These are phyloP conservation scores for Dryas integrifolia DNA, from an alignment of 331 rosid genomes.

Conservation along the genomic window DNA sequence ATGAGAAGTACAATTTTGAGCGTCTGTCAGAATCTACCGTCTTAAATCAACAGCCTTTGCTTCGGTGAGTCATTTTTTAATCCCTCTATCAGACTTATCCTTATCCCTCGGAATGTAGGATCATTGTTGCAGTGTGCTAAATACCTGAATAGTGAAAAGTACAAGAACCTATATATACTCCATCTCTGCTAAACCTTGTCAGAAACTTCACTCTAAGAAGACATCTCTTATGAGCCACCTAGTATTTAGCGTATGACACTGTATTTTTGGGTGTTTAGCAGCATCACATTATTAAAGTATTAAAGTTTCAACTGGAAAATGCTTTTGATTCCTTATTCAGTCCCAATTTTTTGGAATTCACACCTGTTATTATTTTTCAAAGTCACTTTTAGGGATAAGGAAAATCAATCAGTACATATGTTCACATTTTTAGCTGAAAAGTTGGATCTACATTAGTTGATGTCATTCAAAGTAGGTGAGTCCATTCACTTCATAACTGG, in stretches of 20 bases:
- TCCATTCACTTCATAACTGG: not conserved
- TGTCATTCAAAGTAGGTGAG: not conserved
- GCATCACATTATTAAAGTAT: not conserved
- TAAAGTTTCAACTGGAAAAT: not conserved
- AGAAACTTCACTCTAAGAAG: not conserved
- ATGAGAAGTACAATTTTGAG: constrained; percentile 96
- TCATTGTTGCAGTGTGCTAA: not conserved
- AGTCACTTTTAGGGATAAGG: not conserved
- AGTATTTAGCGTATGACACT: not conserved
- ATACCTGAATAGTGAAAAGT: not conserved
- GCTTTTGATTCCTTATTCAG: not conserved
- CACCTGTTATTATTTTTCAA: not conserved
- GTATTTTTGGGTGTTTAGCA: not conserved
- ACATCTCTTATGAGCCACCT: no score
- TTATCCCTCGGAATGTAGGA: constrained; percentile 3
- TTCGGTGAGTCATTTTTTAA: constrained; percentile 55
- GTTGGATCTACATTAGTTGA: not conserved
- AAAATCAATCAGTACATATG: not conserved
- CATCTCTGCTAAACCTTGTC: not conserved
- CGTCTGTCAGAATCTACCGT: constrained; percentile 74
- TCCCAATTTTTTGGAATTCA: not conserved
- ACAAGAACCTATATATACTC: not conserved
- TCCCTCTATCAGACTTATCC: constrained; percentile 6
- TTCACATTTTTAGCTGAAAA: no score
- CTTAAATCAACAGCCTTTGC: constrained; percentile 89